These are phyloP conservation scores for Gypsophila paniculata DNA, from an alignment of 179 eudicot genomes.

Conservation along the genomic window DNA sequence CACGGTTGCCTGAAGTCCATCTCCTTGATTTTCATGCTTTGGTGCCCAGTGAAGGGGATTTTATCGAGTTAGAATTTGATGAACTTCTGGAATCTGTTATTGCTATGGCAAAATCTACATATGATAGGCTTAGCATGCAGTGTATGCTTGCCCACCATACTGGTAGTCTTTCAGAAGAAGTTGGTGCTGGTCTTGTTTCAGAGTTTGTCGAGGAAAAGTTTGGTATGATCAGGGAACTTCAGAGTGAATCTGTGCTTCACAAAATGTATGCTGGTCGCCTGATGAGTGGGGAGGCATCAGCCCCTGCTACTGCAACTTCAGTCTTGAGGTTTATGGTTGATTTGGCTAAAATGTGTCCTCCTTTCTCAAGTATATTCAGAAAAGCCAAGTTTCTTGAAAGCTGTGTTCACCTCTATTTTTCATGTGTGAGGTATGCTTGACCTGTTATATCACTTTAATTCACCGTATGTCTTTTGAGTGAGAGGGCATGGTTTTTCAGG, in stretches of 20 bases:
- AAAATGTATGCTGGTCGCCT: slow-evolving; percentile 96
- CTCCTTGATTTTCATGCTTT: slow-evolving; percentile 96
- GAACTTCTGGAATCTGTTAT: slow-evolving; percentile 89
- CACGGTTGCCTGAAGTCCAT: slow-evolving; percentile 97
- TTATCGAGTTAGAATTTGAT: slow-evolving; percentile 66
- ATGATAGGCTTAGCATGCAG: slow-evolving; percentile 76
- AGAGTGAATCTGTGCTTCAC: slow-evolving; percentile 98
- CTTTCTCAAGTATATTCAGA: slow-evolving; percentile 85
- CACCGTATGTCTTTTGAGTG: background rate
- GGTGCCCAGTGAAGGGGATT: slow-evolving; percentile 82
- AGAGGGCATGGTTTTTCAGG: background rate
- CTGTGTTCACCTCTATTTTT: slow-evolving; percentile 91
- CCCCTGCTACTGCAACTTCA: slow-evolving; percentile 97
- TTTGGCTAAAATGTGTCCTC: slow-evolving; percentile 87
- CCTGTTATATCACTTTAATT: background rate
- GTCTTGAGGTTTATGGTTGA: slow-evolving; percentile 98
- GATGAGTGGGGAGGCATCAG: slow-evolving; percentile 99
- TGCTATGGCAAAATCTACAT: slow-evolving; percentile 91
- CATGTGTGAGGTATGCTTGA: slow-evolving; percentile 74
- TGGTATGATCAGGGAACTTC: slow-evolving; percentile 96
- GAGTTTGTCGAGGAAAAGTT: slow-evolving; percentile 72
- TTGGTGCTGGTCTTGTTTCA: slow-evolving; percentile 78
- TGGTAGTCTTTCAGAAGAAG: slow-evolving; percentile 82
- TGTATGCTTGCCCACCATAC: slow-evolving; percentile 78
- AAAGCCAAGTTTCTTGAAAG: slow-evolving; percentile 87